Percentiles rank a stretch among this genome's conserved stretches.
Conservation (phyloP, 2,329 filamentous ascomycete genomes). For the Macrophomina phaseolina region DNA sequence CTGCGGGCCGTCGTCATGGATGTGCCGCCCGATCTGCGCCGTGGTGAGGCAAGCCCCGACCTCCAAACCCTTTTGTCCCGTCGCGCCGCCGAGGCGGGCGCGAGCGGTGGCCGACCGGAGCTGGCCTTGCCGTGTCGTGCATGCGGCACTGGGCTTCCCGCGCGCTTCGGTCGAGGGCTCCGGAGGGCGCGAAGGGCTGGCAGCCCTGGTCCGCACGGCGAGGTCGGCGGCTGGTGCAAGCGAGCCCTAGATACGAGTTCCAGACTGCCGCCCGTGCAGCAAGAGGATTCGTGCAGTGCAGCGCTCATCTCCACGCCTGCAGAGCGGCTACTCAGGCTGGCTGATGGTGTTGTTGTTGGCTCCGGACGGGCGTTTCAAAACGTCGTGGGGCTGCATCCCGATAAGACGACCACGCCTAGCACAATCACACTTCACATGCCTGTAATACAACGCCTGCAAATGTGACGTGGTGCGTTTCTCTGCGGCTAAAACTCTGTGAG, state of each 20-base stretch:
- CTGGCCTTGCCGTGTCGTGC: conserved; percentile 11
- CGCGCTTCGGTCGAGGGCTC: conserved; percentile 4
- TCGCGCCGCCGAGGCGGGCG: not conserved
- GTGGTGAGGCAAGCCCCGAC: not conserved
- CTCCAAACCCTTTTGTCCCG: not conserved
- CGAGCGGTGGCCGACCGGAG: not conserved
- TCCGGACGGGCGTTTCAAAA: not conserved
- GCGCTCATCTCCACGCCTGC: not conserved
- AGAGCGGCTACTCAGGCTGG: not conserved
- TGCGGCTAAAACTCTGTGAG: no score
- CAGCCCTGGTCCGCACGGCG: not conserved
- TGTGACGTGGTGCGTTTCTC: not conserved
- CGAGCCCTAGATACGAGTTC: not conserved
- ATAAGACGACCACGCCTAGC: conserved; percentile 12
- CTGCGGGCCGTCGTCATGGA: not conserved
- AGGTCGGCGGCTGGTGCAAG: conserved; percentile 5
- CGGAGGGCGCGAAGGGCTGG: not conserved
- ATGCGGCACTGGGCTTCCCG: conserved; percentile 5
- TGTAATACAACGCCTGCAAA: not conserved
- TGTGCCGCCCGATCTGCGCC: not conserved
- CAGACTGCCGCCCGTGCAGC: not conserved
- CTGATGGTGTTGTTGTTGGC: not conserved
- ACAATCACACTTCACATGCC: conserved; percentile 4
- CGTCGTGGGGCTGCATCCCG: not conserved
- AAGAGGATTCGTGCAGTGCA: not conserved